Evolutionary conservation across 2,329 filamentous ascomycete species (phyloP).

Genomic region (Neobulgaria alba): DNA sequence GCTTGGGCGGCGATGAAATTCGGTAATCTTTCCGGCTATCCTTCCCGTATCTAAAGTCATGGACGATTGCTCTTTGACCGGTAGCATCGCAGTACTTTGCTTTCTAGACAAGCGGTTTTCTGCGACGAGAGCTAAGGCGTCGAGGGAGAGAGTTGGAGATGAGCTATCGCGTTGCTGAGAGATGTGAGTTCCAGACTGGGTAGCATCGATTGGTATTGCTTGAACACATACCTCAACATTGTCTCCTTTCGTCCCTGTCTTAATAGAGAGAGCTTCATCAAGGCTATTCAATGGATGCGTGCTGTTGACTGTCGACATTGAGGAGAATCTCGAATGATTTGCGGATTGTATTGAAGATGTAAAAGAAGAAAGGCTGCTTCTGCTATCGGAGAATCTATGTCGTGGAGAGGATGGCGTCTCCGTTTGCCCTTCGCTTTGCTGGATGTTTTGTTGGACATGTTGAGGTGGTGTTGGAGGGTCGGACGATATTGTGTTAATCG

Average conservation of each 20-base stretch:
- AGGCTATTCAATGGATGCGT: constrained; percentile 8
- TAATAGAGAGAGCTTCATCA: constrained; percentile 4
- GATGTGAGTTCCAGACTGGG: too few species aligned
- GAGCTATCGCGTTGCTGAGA: constrained; percentile 6
- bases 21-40: neutral
- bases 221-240: neutral
- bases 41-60: neutral
- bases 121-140: constrained; percentile 20
- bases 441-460: constrained; percentile 18
- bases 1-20: constrained; percentile 14
- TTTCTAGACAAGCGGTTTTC: constrained; percentile 1
- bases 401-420: constrained; percentile 17
- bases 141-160: constrained; percentile 20
- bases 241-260: constrained; percentile 4
- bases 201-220: neutral
- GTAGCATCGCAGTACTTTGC: neutral
- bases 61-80: neutral
- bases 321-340: constrained; percentile 28
- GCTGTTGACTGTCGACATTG: constrained; percentile 26
- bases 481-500: constrained; percentile 21
- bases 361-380: constrained; percentile 28
- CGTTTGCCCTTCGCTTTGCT: constrained; percentile 8
- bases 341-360: constrained; percentile 26
- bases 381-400: constrained; percentile 28
- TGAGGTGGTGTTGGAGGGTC: constrained; percentile 12